Evolutionary conservation across 768 basidiomycete species (phyloP).

Genomic region (Boletus vinaceobasis): DNA sequence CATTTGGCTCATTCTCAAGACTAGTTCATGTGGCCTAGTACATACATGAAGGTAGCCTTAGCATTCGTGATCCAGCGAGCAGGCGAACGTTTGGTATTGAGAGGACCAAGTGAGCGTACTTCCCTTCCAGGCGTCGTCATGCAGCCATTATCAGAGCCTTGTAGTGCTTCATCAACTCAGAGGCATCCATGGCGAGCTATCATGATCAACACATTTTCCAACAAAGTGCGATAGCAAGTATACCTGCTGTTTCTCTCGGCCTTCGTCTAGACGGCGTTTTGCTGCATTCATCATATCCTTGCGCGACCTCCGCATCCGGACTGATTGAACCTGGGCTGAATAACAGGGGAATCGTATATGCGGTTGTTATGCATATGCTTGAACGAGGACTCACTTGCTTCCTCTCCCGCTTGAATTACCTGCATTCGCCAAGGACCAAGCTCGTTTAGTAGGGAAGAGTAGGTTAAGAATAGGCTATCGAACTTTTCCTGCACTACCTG

Average conservation of each 20-base stretch:
- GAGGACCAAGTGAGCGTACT: conserved; percentile 5
- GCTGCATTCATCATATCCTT: conserved; percentile 32
- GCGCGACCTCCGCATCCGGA: conserved; percentile 34
- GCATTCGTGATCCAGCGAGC: neutral
- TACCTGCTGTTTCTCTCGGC: conserved; percentile 39
- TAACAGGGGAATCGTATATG: conserved; percentile 1
- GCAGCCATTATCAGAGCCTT: conserved; percentile 34
- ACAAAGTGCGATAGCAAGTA: neutral
- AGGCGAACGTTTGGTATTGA: neutral
- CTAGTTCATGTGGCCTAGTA: neutral
- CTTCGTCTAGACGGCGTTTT: conserved; percentile 34
- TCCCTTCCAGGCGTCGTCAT: conserved; percentile 11
- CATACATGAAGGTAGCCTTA: neutral
- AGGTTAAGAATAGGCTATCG: conserved; percentile 19
- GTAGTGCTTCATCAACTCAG: conserved; percentile 40
- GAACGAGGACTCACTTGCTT: conserved; percentile 28
- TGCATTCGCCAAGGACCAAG: conserved; percentile 31
- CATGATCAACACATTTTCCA: neutral
- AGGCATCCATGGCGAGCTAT: conserved; percentile 38
- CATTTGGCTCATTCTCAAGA: neutral
- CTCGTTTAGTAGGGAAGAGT: conserved; percentile 29
- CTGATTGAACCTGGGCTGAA: conserved; percentile 32
- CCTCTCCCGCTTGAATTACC: conserved; percentile 31
- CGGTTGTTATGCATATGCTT: neutral
- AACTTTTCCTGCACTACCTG: conserved; percentile 19